Base-by-base conservation (phyloP, 1,284 basidiomycete species). In the Moniliophthora roreri region DNA sequence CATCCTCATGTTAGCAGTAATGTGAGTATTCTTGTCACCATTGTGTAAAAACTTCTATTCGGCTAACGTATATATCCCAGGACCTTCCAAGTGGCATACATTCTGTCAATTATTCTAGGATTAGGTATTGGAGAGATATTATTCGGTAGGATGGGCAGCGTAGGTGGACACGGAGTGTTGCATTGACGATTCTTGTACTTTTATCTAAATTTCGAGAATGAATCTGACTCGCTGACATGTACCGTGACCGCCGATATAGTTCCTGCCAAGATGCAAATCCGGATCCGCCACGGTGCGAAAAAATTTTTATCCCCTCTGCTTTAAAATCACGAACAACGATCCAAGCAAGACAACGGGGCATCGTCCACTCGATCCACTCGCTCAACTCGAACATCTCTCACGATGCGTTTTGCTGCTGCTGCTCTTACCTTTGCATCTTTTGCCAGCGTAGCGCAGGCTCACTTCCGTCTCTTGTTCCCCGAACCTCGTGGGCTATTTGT, bases 81-180 rank as follows among this genome's bases (percentile, higher is more conserved):
- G 89, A 87, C 87, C 4, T 89, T 85, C 66, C 82, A 90, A 58
- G 85, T 77, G 15, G 82, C 79, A 7, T 91, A 79, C 60, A 73
- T 90, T 49, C 80, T 89, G 16, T 75, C 84, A 20, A 81, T 89
- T 53, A 62, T 89, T 16, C 53, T 77, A 3, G 87, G 87, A 7
- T 66, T 86, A 34, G 84, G 80, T 15, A 63, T 84, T 35, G 88
- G 88, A 32, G 89, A 90, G 67, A 67, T 81, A 13, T 50, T 85
- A 37, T 88, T 89, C 62, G 87, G 87, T 8, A 74, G 84, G 51
- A 60, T 77, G 26, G 52, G 47, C 15, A 54, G 39, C 34, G 10
- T 28, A 16, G 61, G 60, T 46, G 56, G 59, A 52, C 64, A 68
- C 47, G 44, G 44, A 13, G 18, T 60, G 34, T 46, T 58, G 42